Conservation (phyloP, 129 eudicot species). For the Erigeron canadensis region DNA sequence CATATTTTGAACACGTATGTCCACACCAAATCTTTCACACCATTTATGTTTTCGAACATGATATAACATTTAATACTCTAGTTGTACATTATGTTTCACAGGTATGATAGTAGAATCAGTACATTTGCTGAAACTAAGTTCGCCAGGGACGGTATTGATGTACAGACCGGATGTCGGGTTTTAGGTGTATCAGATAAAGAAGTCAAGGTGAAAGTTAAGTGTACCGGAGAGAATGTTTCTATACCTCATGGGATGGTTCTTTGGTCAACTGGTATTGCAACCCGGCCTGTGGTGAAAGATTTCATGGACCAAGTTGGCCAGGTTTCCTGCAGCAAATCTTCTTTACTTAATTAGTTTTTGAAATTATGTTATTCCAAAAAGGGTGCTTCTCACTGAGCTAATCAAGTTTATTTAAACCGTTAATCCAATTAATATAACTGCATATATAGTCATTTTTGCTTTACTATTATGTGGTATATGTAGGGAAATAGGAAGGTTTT, state of each 20-base stretch:
- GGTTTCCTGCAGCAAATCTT: constrained; percentile 38
- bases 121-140: constrained; percentile 79
- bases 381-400: neutral
- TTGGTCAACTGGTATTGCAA: constrained; percentile 94
- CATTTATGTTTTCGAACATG: neutral
- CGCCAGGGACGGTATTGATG: constrained; percentile 84
- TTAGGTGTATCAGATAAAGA: constrained; percentile 54
- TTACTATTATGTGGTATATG: constrained; percentile 4
- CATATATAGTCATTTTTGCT: neutral
- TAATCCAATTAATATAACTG: neutral
- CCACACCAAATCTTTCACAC: constrained; percentile 5
- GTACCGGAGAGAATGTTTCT: constrained; percentile 50
- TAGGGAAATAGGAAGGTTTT: constrained; percentile 75
- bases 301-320: constrained; percentile 87
- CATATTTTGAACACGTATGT: constrained; percentile 89
- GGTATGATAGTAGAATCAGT: constrained; percentile 91
- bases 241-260: constrained; percentile 81
- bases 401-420: constrained; percentile 11
- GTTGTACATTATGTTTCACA: constrained; percentile 27
- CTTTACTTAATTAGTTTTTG: constrained; percentile 5
- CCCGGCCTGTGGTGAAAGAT: constrained; percentile 76
- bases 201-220: constrained; percentile 55
- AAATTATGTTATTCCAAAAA: neutral
- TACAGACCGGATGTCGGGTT: constrained; percentile 74
- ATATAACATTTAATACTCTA: neutral